A percentile compares a stretch with the other conserved stretches of the same genome.
These are phyloP conservation scores for Aspergillus japonicus DNA, from an alignment of 2,329 filamentous ascomycete genomes.

Conservation along the genomic window DNA sequence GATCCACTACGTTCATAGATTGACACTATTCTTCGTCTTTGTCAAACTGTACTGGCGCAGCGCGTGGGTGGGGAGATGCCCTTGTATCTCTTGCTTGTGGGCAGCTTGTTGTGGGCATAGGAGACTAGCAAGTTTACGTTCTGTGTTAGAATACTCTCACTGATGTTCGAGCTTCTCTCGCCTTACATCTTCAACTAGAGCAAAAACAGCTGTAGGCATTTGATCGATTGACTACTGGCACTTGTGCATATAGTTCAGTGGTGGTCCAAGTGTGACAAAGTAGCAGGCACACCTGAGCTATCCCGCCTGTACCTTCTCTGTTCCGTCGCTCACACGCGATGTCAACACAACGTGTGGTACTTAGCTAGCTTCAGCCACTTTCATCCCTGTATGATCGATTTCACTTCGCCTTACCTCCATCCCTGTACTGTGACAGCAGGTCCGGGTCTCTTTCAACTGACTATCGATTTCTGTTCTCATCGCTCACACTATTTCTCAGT, in stretches of 20 bases:
- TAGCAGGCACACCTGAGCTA: background rate
- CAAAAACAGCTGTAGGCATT: no score
- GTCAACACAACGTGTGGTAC: background rate
- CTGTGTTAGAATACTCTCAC: background rate
- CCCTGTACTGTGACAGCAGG: background rate
- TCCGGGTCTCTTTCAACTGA: background rate
- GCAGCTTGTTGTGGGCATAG: background rate
- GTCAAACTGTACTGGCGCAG: background rate
- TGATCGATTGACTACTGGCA: background rate
- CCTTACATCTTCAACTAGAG: background rate
- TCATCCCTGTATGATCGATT: background rate
- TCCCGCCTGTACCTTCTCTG: background rate
- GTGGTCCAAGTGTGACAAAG: background rate
- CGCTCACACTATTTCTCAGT: no score
- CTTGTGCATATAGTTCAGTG: background rate
- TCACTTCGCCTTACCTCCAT: background rate
- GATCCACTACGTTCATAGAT: slow-evolving; percentile 22
- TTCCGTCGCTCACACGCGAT: background rate
- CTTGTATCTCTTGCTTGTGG: background rate
- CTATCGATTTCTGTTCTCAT: no score
- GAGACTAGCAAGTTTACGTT: background rate
- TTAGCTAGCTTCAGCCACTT: background rate
- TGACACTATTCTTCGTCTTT: background rate
- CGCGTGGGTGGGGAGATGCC: background rate
- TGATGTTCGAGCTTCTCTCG: background rate